Percentiles rank a stretch among this genome's conserved stretches.
phyloP scores from a whole-genome alignment of 2,329 filamentous ascomycete genomes.

The Nigrospora osmanthi region DNA sequence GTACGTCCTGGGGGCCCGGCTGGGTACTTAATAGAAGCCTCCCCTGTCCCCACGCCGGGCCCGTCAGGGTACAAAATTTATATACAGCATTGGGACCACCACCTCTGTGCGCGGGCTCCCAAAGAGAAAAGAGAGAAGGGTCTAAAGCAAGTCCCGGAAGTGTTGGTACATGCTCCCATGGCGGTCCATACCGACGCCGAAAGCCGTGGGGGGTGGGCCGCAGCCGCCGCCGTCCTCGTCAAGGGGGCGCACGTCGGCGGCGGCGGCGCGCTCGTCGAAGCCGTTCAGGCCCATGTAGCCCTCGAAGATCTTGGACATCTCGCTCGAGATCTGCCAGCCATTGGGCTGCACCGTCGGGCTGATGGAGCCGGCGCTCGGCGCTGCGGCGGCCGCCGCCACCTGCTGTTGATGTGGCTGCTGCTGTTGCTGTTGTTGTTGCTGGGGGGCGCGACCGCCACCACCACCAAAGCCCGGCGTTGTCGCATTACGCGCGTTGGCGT shows the following conservation, averaged over 20 bases:
- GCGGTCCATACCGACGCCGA: conserved; percentile 5
- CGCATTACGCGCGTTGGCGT: conserved; percentile 1
- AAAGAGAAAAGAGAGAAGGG: too few relatives aligned
- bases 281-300: conserved; percentile 22
- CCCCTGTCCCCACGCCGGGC: too few relatives aligned
- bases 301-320: conserved; percentile 44
- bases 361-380: background rate
- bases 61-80: too few relatives aligned
- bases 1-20: too few relatives aligned
- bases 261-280: conserved; percentile 1
- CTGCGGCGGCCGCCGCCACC: background rate
- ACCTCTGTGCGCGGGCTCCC: too few relatives aligned
- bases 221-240: conserved; percentile 3
- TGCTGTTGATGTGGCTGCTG: conserved; percentile 1
- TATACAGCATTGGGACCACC: too few relatives aligned
- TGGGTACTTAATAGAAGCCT: too few relatives aligned
- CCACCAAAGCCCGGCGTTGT: too few relatives aligned
- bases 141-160: conserved; percentile 18
- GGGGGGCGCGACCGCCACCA: background rate
- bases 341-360: conserved; percentile 22
- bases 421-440: conserved; percentile 4
- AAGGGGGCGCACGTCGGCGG: background rate
- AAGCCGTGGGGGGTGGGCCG: background rate
- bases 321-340: conserved; percentile 40
- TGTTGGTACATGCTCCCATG: conserved; percentile 15